phyloP scores from a whole-genome alignment of 2,329 filamentous ascomycete species.

The Calycina herbarum region DNA sequence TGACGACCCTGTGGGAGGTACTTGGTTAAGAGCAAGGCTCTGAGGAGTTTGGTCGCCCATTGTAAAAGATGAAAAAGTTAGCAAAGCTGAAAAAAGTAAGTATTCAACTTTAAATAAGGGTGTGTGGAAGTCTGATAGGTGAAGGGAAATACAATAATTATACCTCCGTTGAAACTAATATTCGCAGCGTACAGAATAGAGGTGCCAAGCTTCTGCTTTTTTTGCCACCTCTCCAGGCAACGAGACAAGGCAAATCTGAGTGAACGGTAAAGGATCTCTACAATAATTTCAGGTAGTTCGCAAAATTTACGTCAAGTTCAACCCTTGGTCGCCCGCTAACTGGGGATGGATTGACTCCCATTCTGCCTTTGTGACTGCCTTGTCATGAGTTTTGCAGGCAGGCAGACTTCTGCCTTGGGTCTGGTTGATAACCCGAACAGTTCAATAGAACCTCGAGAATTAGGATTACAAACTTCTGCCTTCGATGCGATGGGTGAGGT shows the following conservation, averaged over 20 bases:
- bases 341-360: background rate
- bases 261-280: background rate
- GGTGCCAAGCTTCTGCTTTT: background rate
- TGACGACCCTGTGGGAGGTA: background rate
- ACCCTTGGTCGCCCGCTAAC: background rate
- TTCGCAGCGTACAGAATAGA: background rate
- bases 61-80: no score
- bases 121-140: no score
- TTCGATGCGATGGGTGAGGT: background rate
- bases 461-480: background rate
- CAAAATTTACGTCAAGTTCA: background rate
- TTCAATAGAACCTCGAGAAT: background rate
- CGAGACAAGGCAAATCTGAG: background rate
- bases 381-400: background rate
- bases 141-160: background rate
- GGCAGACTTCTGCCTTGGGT: background rate
- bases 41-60: no score
- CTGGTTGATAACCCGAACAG: background rate
- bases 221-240: constrained; percentile 2
- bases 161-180: background rate
- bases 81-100: no score
- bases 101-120: no score
- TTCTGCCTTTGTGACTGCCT: background rate
- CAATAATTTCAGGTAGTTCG: background rate
- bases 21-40: no score